Conservation (phyloP, 129 eudicot species). For the Helichrysum umbraculigerum region DNA sequence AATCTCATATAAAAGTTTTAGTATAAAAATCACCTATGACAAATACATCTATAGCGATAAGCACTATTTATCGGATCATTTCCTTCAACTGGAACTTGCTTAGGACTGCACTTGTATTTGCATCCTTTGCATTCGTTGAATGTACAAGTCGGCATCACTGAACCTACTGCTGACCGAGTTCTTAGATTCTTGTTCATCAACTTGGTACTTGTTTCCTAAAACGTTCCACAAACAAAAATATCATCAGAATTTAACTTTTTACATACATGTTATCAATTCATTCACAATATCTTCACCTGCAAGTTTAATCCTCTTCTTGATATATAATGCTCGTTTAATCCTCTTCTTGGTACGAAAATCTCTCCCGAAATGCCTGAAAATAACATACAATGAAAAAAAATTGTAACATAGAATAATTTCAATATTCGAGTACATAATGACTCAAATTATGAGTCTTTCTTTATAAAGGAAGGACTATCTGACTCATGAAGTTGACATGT, state of each 20-base stretch:
- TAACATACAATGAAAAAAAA: background rate
- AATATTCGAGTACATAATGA: constrained; percentile 3
- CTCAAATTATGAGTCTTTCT: constrained; percentile 4
- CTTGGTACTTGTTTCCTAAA: constrained; percentile 27
- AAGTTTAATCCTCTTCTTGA: constrained; percentile 21
- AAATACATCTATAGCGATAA: constrained; percentile 81
- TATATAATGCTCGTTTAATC: background rate
- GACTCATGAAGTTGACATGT: background rate
- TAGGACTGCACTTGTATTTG: constrained; percentile 60
- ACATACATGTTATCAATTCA: background rate
- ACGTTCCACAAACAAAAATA: background rate
- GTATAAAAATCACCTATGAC: constrained; percentile 48
- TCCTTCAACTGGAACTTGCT: constrained; percentile 87
- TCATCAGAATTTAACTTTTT: background rate
- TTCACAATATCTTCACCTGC: constrained; percentile 12
- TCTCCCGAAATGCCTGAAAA: constrained; percentile 24
- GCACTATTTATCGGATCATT: constrained; percentile 76
- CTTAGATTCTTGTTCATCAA: constrained; percentile 20
- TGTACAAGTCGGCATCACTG: constrained; percentile 78
- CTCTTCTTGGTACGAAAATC: constrained; percentile 16
- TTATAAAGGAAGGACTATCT: background rate
- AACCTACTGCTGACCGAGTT: constrained; percentile 55
- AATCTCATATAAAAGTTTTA: background rate
- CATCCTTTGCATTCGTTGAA: constrained; percentile 89
- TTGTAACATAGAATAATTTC: constrained; percentile 2